Conservation (phyloP, 164 flowering plant genomes). For the Magnolia officinalis region DNA sequence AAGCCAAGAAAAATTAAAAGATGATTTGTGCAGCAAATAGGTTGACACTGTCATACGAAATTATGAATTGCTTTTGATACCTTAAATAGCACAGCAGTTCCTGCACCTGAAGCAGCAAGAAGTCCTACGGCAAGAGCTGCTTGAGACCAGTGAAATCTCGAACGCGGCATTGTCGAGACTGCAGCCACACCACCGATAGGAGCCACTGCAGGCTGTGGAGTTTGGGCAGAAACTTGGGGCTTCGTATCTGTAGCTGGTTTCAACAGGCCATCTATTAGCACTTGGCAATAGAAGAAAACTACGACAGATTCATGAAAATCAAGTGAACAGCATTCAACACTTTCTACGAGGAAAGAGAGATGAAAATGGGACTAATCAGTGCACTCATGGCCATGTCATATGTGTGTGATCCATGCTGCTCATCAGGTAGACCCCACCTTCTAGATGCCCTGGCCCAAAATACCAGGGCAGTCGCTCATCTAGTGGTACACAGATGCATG, state of each 20-base stretch:
- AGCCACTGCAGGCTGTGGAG: conserved; percentile 54
- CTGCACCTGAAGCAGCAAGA: conserved; percentile 87
- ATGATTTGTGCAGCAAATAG: not conserved
- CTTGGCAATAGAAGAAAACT: conserved; percentile 6
- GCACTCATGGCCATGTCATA: too few species aligned
- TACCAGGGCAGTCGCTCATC: too few species aligned
- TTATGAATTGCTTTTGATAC: conserved; percentile 29
- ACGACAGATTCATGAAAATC: not conserved
- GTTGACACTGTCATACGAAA: not conserved
- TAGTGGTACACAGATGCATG: too few species aligned
- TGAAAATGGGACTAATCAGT: too few species aligned
- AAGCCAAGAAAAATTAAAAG: not conserved
- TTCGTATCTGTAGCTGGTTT: conserved; percentile 42
- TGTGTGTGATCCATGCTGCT: too few species aligned
- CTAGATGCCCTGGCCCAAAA: too few species aligned
- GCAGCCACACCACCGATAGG: conserved; percentile 40
- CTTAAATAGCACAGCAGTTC: conserved; percentile 76
- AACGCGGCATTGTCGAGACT: conserved; percentile 23
- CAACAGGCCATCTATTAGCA: conserved; percentile 45
- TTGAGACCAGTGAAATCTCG: conserved; percentile 78
- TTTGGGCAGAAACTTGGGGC: conserved; percentile 42
- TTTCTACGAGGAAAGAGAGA: too few species aligned
- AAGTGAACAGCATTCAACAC: too few species aligned
- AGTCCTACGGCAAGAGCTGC: conserved; percentile 71
- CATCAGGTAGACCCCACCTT: too few species aligned